phyloP scores from a whole-genome alignment of 305 asterid species.

The Fraxinus latifolia region DNA sequence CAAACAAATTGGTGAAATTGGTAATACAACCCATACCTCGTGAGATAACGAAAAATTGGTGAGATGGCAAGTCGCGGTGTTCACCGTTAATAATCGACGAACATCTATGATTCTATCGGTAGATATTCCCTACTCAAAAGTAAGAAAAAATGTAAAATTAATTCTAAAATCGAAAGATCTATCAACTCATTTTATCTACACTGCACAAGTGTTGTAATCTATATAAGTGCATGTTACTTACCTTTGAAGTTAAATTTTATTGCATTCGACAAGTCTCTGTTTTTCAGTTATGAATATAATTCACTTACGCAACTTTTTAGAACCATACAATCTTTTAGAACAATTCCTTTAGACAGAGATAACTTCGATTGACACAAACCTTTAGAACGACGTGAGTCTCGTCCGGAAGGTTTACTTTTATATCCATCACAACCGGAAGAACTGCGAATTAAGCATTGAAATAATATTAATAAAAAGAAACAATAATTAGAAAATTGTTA shows the following conservation, averaged over 20 bases:
- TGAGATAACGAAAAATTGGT: conserved; percentile 71
- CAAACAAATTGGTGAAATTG: too few species aligned
- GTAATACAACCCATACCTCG: conserved; percentile 49
- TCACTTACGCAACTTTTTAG: background rate
- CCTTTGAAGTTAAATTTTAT: background rate
- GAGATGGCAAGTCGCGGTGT: conserved; percentile 56
- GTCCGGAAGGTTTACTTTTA: conserved; percentile 74
- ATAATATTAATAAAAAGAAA: background rate
- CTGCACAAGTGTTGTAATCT: background rate
- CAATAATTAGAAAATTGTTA: background rate
- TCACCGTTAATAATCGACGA: conserved; percentile 59
- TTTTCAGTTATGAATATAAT: background rate
- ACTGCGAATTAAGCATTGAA: conserved; percentile 43
- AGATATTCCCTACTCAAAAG: conserved; percentile 66
- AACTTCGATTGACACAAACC: conserved; percentile 41
- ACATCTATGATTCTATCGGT: conserved; percentile 79
- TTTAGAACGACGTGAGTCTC: conserved; percentile 73
- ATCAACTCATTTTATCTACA: background rate
- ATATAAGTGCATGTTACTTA: background rate
- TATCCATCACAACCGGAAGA: conserved; percentile 88
- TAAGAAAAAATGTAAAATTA: background rate
- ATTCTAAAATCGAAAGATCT: background rate
- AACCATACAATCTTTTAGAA: background rate
- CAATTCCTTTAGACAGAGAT: background rate
- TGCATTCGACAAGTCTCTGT: background rate